These are phyloP conservation scores for Inga leiocalycina DNA, from an alignment of 306 rosid species.

Conservation along the genomic window DNA sequence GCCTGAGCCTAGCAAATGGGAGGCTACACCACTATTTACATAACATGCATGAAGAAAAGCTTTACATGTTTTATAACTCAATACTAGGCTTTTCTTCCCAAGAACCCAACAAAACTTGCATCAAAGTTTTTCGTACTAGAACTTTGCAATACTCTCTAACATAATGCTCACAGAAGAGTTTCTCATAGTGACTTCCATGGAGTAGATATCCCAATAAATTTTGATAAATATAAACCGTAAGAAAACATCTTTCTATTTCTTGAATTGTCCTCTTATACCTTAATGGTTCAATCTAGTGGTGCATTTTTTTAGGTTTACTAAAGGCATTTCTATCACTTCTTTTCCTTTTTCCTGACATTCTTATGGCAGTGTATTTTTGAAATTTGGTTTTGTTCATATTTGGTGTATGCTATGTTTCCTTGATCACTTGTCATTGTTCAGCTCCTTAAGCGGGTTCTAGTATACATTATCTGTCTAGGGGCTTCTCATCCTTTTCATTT, in stretches of 20 bases:
- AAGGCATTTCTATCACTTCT: background rate
- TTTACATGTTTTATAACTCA: background rate
- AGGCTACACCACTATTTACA: background rate
- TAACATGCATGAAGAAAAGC: background rate
- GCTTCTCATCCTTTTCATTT: background rate
- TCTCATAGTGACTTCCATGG: background rate
- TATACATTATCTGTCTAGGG: background rate
- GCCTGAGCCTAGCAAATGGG: background rate
- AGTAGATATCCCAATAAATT: background rate
- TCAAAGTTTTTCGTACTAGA: background rate
- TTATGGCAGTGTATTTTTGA: background rate
- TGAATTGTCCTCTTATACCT: background rate
- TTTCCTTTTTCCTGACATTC: background rate
- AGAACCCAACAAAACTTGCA: background rate
- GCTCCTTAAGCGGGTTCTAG: background rate
- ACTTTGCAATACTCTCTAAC: background rate
- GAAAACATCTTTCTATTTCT: background rate
- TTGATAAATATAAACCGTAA: background rate
- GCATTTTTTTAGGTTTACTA: background rate
- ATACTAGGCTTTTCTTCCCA: background rate
- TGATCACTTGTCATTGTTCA: background rate
- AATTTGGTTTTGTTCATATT: background rate
- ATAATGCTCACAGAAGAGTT: background rate
- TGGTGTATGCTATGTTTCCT: background rate
- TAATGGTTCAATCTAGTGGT: background rate